These are phyloP conservation scores for Vigna unguiculata DNA, from an alignment of 306 rosid species.

Conservation along the genomic window DNA sequence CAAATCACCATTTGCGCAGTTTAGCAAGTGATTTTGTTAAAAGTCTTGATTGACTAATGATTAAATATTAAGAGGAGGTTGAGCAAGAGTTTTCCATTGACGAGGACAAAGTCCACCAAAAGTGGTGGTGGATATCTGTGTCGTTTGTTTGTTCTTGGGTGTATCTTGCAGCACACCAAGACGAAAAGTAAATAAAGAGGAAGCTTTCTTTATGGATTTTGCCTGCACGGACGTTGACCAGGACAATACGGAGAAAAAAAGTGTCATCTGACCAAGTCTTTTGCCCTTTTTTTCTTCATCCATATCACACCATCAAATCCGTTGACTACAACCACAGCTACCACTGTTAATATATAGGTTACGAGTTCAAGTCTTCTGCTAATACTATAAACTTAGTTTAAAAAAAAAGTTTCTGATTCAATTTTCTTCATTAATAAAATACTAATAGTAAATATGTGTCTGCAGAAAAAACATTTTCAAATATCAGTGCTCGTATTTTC, in stretches of 20 bases:
- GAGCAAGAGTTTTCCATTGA: conserved; percentile 24
- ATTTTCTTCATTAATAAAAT: too few species aligned
- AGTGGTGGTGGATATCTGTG: not conserved
- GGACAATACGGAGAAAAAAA: conserved; percentile 15
- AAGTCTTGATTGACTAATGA: conserved; percentile 1
- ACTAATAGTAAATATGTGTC: too few species aligned
- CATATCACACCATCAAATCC: conserved; percentile 7
- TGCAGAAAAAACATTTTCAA: too few species aligned
- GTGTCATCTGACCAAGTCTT: conserved; percentile 6
- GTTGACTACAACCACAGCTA: not conserved
- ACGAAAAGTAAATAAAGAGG: conserved; percentile 24
- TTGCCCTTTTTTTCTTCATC: not conserved
- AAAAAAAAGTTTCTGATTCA: too few species aligned
- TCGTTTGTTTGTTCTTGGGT: conserved; percentile 1
- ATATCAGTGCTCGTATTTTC: not conserved
- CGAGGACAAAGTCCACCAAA: conserved; percentile 6
- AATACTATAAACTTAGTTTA: too few species aligned
- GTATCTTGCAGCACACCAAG: conserved; percentile 12
- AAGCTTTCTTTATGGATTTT: conserved; percentile 3
- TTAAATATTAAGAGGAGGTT: conserved; percentile 1
- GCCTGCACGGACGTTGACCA: conserved; percentile 41
- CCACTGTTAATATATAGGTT: not conserved
- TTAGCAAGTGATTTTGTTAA: not conserved
- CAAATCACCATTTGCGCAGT: not conserved
- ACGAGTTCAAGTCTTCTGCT: too few species aligned